These are phyloP conservation scores for Herpetomonas samuelpessoai DNA, from an alignment of 208 protist genomes.

Conservation along the genomic window DNA sequence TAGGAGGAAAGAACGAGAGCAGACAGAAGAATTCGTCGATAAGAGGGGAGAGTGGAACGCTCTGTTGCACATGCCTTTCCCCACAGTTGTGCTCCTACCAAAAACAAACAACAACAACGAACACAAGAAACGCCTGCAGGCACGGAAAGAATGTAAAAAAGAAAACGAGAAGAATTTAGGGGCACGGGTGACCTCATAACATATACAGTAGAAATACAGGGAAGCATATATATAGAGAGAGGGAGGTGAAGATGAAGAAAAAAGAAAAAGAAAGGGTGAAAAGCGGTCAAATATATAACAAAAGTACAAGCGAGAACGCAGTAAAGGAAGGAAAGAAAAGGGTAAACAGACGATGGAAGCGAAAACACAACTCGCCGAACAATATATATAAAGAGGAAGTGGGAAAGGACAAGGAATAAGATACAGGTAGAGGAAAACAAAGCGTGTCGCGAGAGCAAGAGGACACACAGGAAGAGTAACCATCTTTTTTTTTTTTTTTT, in stretches of 20 bases:
- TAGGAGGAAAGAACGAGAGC: too few species aligned
- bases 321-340: constrained; percentile 11
- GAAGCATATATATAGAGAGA: too few species aligned
- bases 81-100: too few species aligned
- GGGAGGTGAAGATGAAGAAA: constrained; percentile 3
- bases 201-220: too few species aligned
- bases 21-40: too few species aligned
- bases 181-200: too few species aligned
- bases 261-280: constrained; percentile 10
- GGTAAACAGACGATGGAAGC: not conserved
- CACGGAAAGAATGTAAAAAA: too few species aligned
- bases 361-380: not conserved
- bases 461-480: not conserved
- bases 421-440: constrained; percentile 5
- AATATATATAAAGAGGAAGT: not conserved
- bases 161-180: too few species aligned
- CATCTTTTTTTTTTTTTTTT: constrained; percentile 11
- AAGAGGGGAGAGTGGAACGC: too few species aligned
- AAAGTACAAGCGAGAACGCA: constrained; percentile 13
- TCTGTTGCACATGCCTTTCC: too few species aligned
- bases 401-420: not conserved
- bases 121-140: too few species aligned
- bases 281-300: constrained; percentile 13
- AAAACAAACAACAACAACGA: too few species aligned
- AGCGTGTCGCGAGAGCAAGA: not conserved